These are phyloP conservation scores for Triangularia setosa DNA, from an alignment of 2,329 filamentous ascomycete genomes.

Conservation along the genomic window DNA sequence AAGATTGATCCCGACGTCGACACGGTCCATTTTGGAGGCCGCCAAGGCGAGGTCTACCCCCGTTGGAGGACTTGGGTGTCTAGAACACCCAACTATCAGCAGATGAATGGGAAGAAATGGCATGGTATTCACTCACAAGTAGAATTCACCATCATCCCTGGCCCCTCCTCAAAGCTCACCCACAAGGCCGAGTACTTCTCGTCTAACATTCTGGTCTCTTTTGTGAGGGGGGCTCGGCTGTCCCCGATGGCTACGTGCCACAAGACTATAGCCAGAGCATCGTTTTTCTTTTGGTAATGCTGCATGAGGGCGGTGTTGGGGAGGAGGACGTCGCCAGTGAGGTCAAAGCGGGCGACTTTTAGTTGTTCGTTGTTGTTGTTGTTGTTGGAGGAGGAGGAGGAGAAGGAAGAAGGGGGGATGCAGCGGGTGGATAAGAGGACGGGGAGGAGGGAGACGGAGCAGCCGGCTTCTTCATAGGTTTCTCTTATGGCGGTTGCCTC, in stretches of 20 bases:
- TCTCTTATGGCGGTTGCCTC: slow-evolving; percentile 17
- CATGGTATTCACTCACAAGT: background rate
- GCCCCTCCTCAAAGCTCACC: slow-evolving; percentile 14
- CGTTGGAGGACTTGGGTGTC: background rate
- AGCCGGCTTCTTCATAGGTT: slow-evolving; percentile 21
- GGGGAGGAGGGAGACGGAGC: slow-evolving; percentile 11
- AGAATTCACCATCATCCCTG: slow-evolving; percentile 4
- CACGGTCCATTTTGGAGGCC: background rate
- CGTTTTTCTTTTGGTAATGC: slow-evolving; percentile 17
- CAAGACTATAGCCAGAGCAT: slow-evolving; percentile 17
- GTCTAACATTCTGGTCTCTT: slow-evolving; percentile 11
- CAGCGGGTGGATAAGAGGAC: slow-evolving; percentile 14
- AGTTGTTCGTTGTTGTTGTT: too few species aligned
- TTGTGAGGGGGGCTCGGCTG: background rate
- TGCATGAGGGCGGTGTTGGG: slow-evolving; percentile 14
- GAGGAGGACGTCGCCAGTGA: slow-evolving; percentile 8
- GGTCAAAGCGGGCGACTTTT: slow-evolving; percentile 6
- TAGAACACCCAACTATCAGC: background rate
- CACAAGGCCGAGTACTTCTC: slow-evolving; percentile 17
- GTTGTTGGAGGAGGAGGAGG: background rate
- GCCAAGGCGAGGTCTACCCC: background rate
- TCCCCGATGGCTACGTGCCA: slow-evolving; percentile 18
- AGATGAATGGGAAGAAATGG: too few species aligned
- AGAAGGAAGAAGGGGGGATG: background rate
- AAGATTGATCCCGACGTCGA: background rate